Percentiles rank a stretch among this genome's conserved stretches.
These are phyloP conservation scores for Rhizopogon rudus DNA, from an alignment of 768 basidiomycete species.

Conservation along the genomic window DNA sequence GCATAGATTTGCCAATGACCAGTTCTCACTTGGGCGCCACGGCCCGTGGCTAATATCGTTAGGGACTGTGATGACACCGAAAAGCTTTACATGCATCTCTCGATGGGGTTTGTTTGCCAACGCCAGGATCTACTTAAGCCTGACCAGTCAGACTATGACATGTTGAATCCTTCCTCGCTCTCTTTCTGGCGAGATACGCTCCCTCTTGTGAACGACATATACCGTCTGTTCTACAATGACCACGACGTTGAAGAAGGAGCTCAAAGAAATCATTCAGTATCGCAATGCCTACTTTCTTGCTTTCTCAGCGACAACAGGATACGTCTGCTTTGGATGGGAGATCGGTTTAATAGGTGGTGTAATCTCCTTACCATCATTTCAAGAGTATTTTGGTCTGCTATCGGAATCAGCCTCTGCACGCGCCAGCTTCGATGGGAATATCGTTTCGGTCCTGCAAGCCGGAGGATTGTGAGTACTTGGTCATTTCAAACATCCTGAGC, in stretches of 20 bases:
- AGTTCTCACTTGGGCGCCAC: no score
- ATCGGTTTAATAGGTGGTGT: constrained; percentile 34
- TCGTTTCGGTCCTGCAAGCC: constrained; percentile 33
- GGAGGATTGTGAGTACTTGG: constrained; percentile 27
- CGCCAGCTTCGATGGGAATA: constrained; percentile 29
- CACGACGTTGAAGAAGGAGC: constrained; percentile 13
- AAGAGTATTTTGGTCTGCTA: constrained; percentile 29
- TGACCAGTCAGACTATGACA: not conserved
- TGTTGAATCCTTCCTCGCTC: not conserved
- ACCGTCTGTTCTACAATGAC: constrained; percentile 8
- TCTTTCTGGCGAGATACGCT: not conserved
- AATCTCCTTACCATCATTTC: constrained; percentile 30
- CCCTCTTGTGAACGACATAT: not conserved
- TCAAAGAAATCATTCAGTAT: constrained; percentile 19
- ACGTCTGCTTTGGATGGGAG: constrained; percentile 33
- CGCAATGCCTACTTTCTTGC: constrained; percentile 32
- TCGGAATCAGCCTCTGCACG: constrained; percentile 16
- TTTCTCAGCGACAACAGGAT: constrained; percentile 29
- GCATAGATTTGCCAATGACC: no score
- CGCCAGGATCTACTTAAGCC: not conserved
- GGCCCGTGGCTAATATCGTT: no score
- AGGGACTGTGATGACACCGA: no score
- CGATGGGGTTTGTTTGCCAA: not conserved
- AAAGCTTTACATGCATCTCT: not conserved
- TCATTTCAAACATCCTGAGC: not conserved